Conservation (phyloP, 2,329 filamentous ascomycete genomes). For the Coniella vitis region DNA sequence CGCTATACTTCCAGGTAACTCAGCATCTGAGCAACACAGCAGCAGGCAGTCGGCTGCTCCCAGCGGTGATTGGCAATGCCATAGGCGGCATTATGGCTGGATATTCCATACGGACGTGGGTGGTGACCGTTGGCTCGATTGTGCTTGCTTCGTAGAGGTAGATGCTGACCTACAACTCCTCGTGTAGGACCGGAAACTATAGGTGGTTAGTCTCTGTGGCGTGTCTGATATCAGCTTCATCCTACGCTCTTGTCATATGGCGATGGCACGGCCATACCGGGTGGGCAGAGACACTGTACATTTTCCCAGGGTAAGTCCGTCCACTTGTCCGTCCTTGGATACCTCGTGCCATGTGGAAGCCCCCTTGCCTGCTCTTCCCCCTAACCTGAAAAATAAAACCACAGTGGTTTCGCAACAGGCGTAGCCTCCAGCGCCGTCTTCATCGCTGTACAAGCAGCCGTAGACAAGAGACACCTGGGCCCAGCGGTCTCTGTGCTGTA, state of each 20-base stretch:
- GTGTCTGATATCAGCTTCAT: slow-evolving; percentile 39
- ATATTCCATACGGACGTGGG: slow-evolving; percentile 41
- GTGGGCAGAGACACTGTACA: slow-evolving; percentile 50
- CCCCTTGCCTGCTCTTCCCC: too few relatives aligned
- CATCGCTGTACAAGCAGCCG: slow-evolving; percentile 34
- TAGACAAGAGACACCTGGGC: slow-evolving; percentile 31
- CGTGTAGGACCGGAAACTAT: slow-evolving; percentile 49
- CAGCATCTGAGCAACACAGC: slow-evolving; percentile 48
- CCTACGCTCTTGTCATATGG: slow-evolving; percentile 46
- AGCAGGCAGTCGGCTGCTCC: slow-evolving; percentile 56
- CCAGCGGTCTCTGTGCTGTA: slow-evolving; percentile 36
- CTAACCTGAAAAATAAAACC: too few relatives aligned
- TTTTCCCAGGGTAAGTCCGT: slow-evolving; percentile 40
- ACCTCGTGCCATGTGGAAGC: too few relatives aligned
- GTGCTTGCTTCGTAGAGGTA: not conserved
- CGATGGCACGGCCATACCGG: slow-evolving; percentile 55
- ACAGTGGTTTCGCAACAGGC: slow-evolving; percentile 35
- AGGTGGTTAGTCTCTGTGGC: slow-evolving; percentile 47
- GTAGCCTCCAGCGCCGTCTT: slow-evolving; percentile 35
- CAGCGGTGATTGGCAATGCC: slow-evolving; percentile 61
- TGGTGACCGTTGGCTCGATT: not conserved
- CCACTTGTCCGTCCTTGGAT: too few relatives aligned
- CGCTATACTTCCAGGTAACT: slow-evolving; percentile 64
- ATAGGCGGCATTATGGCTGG: slow-evolving; percentile 56
- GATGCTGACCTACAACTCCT: not conserved